Conservation (phyloP, 139 green algal species). For the Dunaliella primolecta region DNA sequence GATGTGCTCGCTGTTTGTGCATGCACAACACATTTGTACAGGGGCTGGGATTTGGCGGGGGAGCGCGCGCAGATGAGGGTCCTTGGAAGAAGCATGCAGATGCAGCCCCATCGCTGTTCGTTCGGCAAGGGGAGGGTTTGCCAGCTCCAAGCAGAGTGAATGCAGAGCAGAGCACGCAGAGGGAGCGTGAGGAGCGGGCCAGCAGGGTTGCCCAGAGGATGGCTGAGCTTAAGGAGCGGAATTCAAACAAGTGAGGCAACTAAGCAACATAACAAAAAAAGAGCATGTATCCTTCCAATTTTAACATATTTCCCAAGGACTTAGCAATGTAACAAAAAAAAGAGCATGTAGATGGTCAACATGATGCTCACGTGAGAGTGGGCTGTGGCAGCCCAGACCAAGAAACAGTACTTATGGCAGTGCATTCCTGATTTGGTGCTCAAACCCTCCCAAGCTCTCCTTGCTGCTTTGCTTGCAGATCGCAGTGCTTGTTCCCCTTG, state of each 20-base stretch:
- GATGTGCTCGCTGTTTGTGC: too few relatives aligned
- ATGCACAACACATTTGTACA: not conserved
- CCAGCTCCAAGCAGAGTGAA: not conserved
- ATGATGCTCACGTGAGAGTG: not conserved
- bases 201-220: not conserved
- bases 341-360: not conserved
- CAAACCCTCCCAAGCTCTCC: too few relatives aligned
- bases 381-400: too few relatives aligned
- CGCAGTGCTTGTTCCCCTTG: too few relatives aligned
- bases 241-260: not conserved
- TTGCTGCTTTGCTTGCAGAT: too few relatives aligned
- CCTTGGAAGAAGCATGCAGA: not conserved
- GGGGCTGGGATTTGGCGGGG: conserved; percentile 15
- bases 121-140: not conserved
- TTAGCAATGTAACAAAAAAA: not conserved
- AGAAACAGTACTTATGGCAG: too few relatives aligned
- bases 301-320: not conserved
- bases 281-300: not conserved
- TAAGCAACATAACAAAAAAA: not conserved
- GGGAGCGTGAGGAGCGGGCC: not conserved
- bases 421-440: too few relatives aligned
- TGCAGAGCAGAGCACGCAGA: not conserved
- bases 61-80: not conserved
- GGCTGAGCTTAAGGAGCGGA: not conserved
- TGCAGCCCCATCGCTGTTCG: not conserved